These are phyloP conservation scores for Sporothrix brasiliensis DNA, from an alignment of 2,329 filamentous ascomycete species.

Conservation along the genomic window DNA sequence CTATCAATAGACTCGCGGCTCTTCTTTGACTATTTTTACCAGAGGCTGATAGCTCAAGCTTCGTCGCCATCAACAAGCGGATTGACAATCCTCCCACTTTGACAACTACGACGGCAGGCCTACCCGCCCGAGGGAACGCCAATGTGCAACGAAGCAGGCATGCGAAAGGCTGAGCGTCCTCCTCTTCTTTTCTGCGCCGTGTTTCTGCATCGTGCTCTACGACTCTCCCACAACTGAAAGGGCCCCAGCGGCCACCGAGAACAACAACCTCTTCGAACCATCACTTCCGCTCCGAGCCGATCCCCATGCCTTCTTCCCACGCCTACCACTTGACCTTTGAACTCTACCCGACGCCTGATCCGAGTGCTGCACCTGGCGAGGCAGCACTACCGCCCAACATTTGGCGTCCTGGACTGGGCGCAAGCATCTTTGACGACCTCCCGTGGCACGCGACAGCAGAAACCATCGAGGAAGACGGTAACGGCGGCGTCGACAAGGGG, in stretches of 20 bases:
- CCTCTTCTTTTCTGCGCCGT: too few species aligned
- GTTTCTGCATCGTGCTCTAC: background rate
- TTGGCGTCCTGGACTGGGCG: slow-evolving; percentile 56
- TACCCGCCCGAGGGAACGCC: background rate
- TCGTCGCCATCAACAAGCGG: background rate
- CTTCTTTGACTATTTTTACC: background rate
- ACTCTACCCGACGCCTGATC: slow-evolving; percentile 57
- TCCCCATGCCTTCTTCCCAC: slow-evolving; percentile 60
- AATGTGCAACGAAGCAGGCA: background rate
- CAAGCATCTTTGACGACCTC: slow-evolving; percentile 59
- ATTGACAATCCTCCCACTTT: background rate
- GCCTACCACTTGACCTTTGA: slow-evolving; percentile 70
- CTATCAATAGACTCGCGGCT: background rate
- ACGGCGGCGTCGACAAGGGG: background rate
- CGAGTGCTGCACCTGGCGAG: slow-evolving; percentile 36
- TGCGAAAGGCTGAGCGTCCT: background rate
- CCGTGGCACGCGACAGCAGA: slow-evolving; percentile 51
- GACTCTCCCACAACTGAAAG: background rate
- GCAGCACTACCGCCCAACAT: background rate
- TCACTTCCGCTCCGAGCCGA: background rate
- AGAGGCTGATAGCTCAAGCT: background rate
- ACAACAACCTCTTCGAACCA: background rate
- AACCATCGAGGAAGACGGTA: slow-evolving; percentile 34
- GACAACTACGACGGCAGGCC: background rate
- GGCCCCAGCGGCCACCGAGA: background rate